phyloP scores from a whole-genome alignment of 106 monocot species.

The Xerophyta viscosa region DNA sequence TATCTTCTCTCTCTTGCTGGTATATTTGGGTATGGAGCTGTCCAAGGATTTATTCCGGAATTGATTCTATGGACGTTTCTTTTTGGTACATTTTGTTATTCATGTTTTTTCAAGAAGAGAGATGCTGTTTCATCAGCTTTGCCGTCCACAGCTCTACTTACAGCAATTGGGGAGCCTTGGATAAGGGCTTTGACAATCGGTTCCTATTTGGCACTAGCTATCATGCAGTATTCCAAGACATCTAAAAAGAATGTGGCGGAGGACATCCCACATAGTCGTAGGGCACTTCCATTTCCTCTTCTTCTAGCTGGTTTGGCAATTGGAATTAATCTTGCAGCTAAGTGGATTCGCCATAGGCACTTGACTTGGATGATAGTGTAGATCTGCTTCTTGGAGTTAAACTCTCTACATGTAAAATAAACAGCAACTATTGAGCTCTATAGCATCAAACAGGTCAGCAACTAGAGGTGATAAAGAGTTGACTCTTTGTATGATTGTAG shows the following conservation, averaged over 20 bases:
- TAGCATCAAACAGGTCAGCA: too few species aligned
- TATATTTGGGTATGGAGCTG: constrained; percentile 39
- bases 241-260: not conserved
- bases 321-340: constrained; percentile 58
- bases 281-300: constrained; percentile 39
- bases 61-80: constrained; percentile 38
- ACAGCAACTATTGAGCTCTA: too few species aligned
- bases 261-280: constrained; percentile 2
- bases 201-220: constrained; percentile 49
- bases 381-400: not conserved
- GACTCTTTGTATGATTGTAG: too few species aligned
- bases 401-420: too few species aligned
- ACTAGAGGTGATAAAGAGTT: too few species aligned
- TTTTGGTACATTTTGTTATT: constrained; percentile 37
- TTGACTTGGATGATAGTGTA: constrained; percentile 84
- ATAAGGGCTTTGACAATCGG: constrained; percentile 36
- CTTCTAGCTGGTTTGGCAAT: constrained; percentile 46
- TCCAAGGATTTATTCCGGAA: constrained; percentile 39
- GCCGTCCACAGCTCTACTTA: constrained; percentile 46
- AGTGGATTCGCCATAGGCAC: constrained; percentile 58
- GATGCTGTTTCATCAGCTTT: constrained; percentile 41
- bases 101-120: constrained; percentile 37
- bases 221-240: constrained; percentile 46
- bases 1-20: constrained; percentile 51
- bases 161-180: constrained; percentile 71